These are phyloP conservation scores for Apiospora malaysiana DNA, from an alignment of 2,329 filamentous ascomycete genomes.

Conservation along the genomic window DNA sequence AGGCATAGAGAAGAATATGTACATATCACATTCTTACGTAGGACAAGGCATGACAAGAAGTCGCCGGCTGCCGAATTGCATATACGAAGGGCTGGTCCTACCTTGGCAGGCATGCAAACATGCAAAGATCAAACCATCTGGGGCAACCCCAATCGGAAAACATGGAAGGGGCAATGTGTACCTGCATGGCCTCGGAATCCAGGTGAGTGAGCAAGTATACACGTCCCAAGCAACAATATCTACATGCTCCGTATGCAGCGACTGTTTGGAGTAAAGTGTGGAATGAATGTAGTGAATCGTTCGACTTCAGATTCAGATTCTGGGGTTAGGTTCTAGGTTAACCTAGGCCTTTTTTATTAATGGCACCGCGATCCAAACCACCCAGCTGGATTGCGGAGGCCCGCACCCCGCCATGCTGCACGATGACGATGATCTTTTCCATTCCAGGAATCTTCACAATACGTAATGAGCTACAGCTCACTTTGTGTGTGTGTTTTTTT, in stretches of 20 bases:
- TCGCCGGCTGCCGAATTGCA: neutral
- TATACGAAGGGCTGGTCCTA: neutral
- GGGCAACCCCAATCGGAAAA: neutral
- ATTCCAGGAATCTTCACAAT: neutral
- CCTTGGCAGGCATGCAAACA: neutral
- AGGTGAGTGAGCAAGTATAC: neutral
- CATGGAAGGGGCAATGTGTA: neutral
- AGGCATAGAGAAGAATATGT: neutral
- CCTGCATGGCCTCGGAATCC: neutral
- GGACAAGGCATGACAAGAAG: constrained; percentile 14
- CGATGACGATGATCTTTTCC: neutral
- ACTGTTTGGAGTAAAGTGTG: too few species aligned
- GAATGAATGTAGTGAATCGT: too few species aligned
- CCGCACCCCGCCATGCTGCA: neutral
- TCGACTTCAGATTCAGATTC: neutral
- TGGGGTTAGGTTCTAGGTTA: neutral
- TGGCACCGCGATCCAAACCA: neutral
- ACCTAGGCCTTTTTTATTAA: too few species aligned
- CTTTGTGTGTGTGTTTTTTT: too few species aligned
- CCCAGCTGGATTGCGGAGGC: neutral
- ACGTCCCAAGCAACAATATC: too few species aligned
- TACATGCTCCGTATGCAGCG: too few species aligned
- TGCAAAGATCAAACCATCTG: neutral
- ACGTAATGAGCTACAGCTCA: too few species aligned
- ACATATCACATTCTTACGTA: constrained; percentile 6